Conservation (phyloP, 169 alveolate genomes). For the Plasmodium chabaudi region DNA sequence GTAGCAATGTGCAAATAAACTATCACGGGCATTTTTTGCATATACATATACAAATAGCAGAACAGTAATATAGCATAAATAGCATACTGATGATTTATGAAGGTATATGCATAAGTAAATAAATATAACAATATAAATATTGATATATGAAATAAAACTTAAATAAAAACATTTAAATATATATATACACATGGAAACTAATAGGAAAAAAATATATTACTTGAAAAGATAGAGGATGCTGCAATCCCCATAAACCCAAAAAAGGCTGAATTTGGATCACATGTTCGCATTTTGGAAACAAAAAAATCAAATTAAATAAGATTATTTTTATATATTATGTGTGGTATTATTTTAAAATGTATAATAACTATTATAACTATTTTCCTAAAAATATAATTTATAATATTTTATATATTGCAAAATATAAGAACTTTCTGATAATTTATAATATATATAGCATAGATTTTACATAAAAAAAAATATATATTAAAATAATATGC, state of each 20-base stretch:
- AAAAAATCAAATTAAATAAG: not conserved
- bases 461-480: not conserved
- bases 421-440: too few relatives aligned
- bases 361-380: too few relatives aligned
- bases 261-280: conserved; percentile 95
- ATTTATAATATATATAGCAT: too few relatives aligned
- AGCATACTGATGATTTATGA: too few relatives aligned
- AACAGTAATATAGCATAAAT: too few relatives aligned
- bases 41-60: not conserved
- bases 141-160: not conserved
- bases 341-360: too few relatives aligned
- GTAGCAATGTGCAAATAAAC: not conserved
- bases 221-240: conserved; percentile 97
- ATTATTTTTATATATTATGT: too few relatives aligned
- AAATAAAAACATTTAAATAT: not conserved
- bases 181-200: conserved; percentile 2
- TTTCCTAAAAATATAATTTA: too few relatives aligned
- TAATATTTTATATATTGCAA: too few relatives aligned
- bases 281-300: conserved; percentile 78
- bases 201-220: conserved; percentile 79
- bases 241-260: conserved; percentile 99
- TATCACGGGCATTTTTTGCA: too few relatives aligned
- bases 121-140: not conserved
- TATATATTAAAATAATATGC: not conserved
- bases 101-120: not conserved